A percentile compares a stretch with the other conserved stretches of the same genome.
These are phyloP conservation scores for Lactifluus pinguis DNA, from an alignment of 768 basidiomycete species.

Conservation along the genomic window DNA sequence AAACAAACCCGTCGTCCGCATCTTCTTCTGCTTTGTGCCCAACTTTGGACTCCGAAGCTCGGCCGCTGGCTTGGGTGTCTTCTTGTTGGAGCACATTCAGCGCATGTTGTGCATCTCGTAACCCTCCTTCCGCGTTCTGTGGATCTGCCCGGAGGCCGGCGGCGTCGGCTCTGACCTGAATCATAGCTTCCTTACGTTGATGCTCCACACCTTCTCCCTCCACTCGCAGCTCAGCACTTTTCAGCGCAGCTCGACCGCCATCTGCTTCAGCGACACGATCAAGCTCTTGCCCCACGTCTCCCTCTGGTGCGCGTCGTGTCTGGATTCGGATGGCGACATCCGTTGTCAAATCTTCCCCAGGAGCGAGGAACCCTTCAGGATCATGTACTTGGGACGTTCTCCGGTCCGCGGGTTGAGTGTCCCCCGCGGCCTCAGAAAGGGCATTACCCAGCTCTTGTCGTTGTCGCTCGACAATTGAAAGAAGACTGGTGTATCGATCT, in stretches of 20 bases:
- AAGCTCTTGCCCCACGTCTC: slow-evolving; percentile 38
- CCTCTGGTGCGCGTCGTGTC: slow-evolving; percentile 20
- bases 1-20: slow-evolving; percentile 55
- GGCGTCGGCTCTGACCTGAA: neutral
- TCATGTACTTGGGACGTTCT: slow-evolving; percentile 43
- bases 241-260: slow-evolving; percentile 82
- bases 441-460: slow-evolving; percentile 44
- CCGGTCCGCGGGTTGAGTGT: slow-evolving; percentile 47
- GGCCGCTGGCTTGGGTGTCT: slow-evolving; percentile 58
- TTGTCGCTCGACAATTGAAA: slow-evolving; percentile 44
- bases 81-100: slow-evolving; percentile 63
- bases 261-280: slow-evolving; percentile 88
- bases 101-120: slow-evolving; percentile 55
- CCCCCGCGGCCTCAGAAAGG: slow-evolving; percentile 56
- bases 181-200: slow-evolving; percentile 52
- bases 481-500: slow-evolving; percentile 47
- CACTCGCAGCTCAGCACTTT: slow-evolving; percentile 60
- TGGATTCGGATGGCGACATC: too few relatives aligned
- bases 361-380: neutral
- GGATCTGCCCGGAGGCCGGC: neutral
- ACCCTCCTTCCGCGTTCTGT: slow-evolving; percentile 45
- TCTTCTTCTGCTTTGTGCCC: slow-evolving; percentile 60
- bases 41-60: slow-evolving; percentile 55
- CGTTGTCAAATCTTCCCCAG: too few relatives aligned
- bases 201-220: slow-evolving; percentile 38